Base-by-base conservation (phyloP, 2,329 filamentous ascomycete species). In the Phyllosticta paracitricarpa region DNA sequence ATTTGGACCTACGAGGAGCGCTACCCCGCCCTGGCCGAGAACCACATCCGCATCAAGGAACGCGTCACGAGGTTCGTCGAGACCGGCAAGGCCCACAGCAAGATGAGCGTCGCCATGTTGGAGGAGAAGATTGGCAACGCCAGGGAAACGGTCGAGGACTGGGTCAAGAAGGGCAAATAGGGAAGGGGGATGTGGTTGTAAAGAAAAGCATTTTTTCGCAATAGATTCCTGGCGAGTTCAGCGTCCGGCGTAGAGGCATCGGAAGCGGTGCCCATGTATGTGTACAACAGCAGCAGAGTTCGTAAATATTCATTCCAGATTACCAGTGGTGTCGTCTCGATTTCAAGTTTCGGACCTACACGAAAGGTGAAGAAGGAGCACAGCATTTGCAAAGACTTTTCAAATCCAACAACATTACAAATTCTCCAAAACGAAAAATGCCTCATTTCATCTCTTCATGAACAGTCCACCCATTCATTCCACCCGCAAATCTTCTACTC, bases 1-100 rank as follows among this genome's bases (percentile, higher is more conserved):
- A 78, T 88, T 54, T 99, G 94, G 94, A 86, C 84, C 72, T 99
- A 94, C 74, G 94, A 99, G 85, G 84, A 95, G 82, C 85, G 83
- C 69, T 89, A 92, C 72, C 94, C 94, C 4, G 88, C 82, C 19
- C 74, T 99, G 60, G 88, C 91, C 19, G 87, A 96, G 68, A 84
- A 89, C 62, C 94, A 99, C 77, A 68, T 93, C 64, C 79, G 82
- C 70, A 79, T 89, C 58, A 85, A 87, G 64, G 84, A 89, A 69
- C 81, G 85, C 54, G 80, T 92, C 64, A 79, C 84, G 72, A 81
- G 86, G 71, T 86, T 88, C 62, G 84, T 86, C 78, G 80, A 84
- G 73, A 89, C 90, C 64, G 89, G 89, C 59, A 85, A 85, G 75
- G 84, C 87, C 61, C 89, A 95, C 76, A 84, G 84, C 56, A 80